These are phyloP conservation scores for Cafeteria roenbergensis DNA, from an alignment of 108 stramenopile species.

Conservation along the genomic window DNA sequence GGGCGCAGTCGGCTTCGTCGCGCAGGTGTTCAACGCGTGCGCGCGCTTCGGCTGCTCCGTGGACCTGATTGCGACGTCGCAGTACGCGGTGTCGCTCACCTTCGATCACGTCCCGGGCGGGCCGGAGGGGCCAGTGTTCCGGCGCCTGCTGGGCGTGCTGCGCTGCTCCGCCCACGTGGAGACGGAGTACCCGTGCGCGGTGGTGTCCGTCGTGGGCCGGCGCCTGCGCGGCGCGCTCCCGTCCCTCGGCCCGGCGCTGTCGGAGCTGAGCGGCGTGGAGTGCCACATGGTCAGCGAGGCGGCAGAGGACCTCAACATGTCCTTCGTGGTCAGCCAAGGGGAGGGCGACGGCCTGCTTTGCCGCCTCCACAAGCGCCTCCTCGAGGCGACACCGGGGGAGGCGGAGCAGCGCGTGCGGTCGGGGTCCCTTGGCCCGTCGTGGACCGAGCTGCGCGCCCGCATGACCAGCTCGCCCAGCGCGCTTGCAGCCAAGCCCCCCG, in stretches of 20 bases:
- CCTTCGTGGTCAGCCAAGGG: constrained; percentile 4
- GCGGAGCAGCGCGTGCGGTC: too few species aligned
- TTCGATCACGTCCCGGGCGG: constrained; percentile 47
- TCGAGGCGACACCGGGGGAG: too few species aligned
- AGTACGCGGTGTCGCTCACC: constrained; percentile 89
- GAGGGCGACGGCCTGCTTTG: not conserved
- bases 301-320: constrained; percentile 21
- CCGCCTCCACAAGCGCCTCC: not conserved
- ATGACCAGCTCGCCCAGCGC: too few species aligned
- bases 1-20: constrained; percentile 83
- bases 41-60: constrained; percentile 88
- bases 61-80: constrained; percentile 90
- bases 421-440: too few species aligned
- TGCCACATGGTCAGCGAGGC: constrained; percentile 10
- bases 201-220: constrained; percentile 13
- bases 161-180: not conserved
- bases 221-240: constrained; percentile 10
- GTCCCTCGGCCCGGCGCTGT: constrained; percentile 6
- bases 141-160: not conserved
- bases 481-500: too few species aligned
- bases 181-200: constrained; percentile 1
- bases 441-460: too few species aligned
- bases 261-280: constrained; percentile 1
- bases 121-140: not conserved
- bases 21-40: constrained; percentile 73